Base-by-base conservation (phyloP, 495 filamentous ascomycete genomes). In the Hyaloscypha bicolor region DNA sequence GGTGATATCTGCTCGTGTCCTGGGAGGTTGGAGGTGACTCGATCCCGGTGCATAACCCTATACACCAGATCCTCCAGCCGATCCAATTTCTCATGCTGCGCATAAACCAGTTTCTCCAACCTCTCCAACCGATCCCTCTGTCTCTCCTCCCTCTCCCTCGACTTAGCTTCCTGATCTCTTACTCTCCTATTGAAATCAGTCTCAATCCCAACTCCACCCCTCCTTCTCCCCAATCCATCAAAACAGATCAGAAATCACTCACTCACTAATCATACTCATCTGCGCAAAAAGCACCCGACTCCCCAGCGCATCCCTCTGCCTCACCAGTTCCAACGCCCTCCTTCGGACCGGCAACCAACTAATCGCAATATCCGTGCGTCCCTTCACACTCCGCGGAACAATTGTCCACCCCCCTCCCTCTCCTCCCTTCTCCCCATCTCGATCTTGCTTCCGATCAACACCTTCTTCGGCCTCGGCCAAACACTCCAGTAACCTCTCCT, bases 291-390 rank as follows among this genome's bases (percentile, higher is more conserved):
- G 69, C 16, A 77, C 75, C 25, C 75, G 66, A 31, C 71, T 70
- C 0, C 74, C 75, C 63, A 88, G 58, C 30, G 76, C 79, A 21
- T 77, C 78, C 51, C 79, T 67, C 19, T 85, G 74, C 37, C 81
- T 83, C 22, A 87, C 77, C 14, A 83, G 71, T 68, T 85, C 82
- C 64, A 79, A 63, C 9, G 74, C 76, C 55, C 77, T 77, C 12
- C 66, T 65, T 42, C 78, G 69, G 8, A 76, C 74, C 0, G 69
- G 73, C 48, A 77, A 30, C 78, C 77, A 79, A 22, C 68, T 72
- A 52, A 79, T 63, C 39, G 77, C 74, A 55, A 78, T 71, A 57
- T 65, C 64, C 19, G 71, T 76, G 55, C 65, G 67, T n/a, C 68
- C 67, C 32, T 52, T 67, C 59, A 62, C 48, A 2, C 75, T 55